Conservation (phyloP, 805 yeast genomes). For the Candida maltosa region DNA sequence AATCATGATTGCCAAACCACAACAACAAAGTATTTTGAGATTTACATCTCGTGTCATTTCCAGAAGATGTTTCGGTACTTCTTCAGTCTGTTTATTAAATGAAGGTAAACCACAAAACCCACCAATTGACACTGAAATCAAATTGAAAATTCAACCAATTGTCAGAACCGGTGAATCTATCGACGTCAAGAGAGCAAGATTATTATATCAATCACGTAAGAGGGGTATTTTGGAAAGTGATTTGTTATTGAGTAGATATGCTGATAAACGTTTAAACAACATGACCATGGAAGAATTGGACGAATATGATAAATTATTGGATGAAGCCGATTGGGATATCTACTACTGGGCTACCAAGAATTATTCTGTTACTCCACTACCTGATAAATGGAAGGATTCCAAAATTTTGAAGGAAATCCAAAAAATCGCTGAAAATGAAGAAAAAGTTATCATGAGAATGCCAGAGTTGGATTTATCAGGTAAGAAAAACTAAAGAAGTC, state of each 20-base stretch:
- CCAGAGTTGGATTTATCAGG: conserved; percentile 44
- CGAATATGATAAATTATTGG: conserved; percentile 82
- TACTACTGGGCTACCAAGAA: conserved; percentile 96
- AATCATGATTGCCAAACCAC: background rate
- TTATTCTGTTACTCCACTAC: conserved; percentile 77
- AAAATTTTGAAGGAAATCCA: conserved; percentile 63
- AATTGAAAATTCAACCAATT: conserved; percentile 72
- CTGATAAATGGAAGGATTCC: conserved; percentile 78
- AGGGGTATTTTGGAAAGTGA: conserved; percentile 96
- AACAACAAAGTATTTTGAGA: conserved; percentile 5
- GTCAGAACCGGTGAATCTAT: conserved; percentile 70
- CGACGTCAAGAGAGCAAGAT: conserved; percentile 78
- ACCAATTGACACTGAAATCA: conserved; percentile 16
- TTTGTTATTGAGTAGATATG: conserved; percentile 77
- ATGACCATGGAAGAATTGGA: conserved; percentile 66
- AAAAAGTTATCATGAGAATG: conserved; percentile 78
- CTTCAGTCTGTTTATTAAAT: conserved; percentile 21
- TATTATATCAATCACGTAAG: conserved; percentile 87
- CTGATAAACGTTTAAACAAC: conserved; percentile 62
- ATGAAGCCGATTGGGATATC: conserved; percentile 98
- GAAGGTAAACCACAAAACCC: conserved; percentile 43
- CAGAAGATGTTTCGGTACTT: too few species aligned
- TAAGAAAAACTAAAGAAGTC: conserved; percentile 5
- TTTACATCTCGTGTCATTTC: too few species aligned
- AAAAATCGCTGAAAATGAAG: conserved; percentile 69